Evolutionary conservation across 306 rosid species (phyloP).

Genomic region (Dryas drummondii): DNA sequence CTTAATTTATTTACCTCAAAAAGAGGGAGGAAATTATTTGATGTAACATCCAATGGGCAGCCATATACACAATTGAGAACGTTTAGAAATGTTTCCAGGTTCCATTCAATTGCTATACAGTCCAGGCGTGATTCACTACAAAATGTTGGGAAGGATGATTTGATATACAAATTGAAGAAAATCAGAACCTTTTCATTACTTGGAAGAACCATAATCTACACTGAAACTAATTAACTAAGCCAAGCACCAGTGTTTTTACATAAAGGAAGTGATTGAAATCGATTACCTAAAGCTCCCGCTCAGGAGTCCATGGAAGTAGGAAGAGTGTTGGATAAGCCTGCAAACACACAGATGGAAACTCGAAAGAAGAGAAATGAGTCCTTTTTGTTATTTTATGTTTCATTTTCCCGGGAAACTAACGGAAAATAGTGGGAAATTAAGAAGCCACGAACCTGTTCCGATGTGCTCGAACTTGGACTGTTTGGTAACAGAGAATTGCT

Average conservation of each 20-base stretch:
- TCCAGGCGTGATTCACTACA: slow-evolving; percentile 62
- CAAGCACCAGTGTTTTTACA: no score
- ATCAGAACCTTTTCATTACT: not conserved
- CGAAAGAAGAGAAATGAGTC: not conserved
- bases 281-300: slow-evolving; percentile 67
- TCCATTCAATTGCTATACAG: slow-evolving; percentile 53
- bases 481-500: slow-evolving; percentile 35
- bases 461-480: slow-evolving; percentile 46
- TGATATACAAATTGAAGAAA: not conserved
- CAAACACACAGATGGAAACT: not conserved
- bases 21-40: slow-evolving; percentile 48
- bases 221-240: not conserved
- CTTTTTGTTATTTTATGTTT: not conserved
- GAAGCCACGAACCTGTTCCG: slow-evolving; percentile 41
- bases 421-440: not conserved
- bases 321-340: slow-evolving; percentile 62
- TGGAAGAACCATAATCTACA: not conserved
- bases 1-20: slow-evolving; percentile 53
- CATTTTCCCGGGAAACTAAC: slow-evolving; percentile 23
- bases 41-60: slow-evolving; percentile 44
- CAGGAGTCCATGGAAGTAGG: slow-evolving; percentile 69
- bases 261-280: not conserved
- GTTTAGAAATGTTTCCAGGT: slow-evolving; percentile 42
- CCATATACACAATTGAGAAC: slow-evolving; percentile 57
- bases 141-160: not conserved